Conservation (phyloP, 805 yeast genomes). For the Metschnikowia reukaufii region DNA sequence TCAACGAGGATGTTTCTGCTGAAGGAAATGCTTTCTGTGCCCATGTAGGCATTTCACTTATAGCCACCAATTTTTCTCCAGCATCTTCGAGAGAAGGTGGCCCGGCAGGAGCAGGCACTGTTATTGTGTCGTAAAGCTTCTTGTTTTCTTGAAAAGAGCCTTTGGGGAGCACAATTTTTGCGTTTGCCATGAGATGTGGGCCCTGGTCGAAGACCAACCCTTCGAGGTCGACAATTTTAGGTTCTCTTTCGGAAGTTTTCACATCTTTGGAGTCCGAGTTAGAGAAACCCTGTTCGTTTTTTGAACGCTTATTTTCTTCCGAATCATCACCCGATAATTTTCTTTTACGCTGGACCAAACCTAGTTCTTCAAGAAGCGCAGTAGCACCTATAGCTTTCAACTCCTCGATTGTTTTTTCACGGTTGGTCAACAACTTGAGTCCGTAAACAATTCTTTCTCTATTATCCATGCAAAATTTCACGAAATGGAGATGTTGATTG, state of each 20-base stretch:
- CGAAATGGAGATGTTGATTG: slow-evolving; percentile 50
- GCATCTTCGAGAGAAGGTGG: slow-evolving; percentile 38
- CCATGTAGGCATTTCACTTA: slow-evolving; percentile 76
- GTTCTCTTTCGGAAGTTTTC: slow-evolving; percentile 28
- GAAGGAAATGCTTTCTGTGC: slow-evolving; percentile 72
- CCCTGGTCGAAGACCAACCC: slow-evolving; percentile 71
- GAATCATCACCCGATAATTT: background rate
- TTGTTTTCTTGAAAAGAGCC: slow-evolving; percentile 79
- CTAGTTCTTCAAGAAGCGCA: slow-evolving; percentile 43
- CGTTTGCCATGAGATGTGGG: slow-evolving; percentile 60
- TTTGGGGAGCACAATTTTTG: slow-evolving; percentile 72
- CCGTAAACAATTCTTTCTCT: slow-evolving; percentile 56
- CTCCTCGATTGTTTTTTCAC: slow-evolving; percentile 37
- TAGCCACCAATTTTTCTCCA: slow-evolving; percentile 51
- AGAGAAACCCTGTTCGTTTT: background rate
- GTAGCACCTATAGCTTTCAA: slow-evolving; percentile 46
- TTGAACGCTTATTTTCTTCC: slow-evolving; percentile 11
- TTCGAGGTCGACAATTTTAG: slow-evolving; percentile 62
- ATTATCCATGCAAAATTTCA: slow-evolving; percentile 50
- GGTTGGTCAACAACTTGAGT: slow-evolving; percentile 39
- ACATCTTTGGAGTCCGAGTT: slow-evolving; percentile 4
- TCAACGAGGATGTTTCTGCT: slow-evolving; percentile 63
- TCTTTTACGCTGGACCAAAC: slow-evolving; percentile 20
- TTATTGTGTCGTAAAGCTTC: slow-evolving; percentile 80
- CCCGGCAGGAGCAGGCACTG: slow-evolving; percentile 78